A percentile compares a stretch with the other conserved stretches of the same genome.
These are phyloP conservation scores for Simplicillium aogashimaense DNA, from an alignment of 2,329 filamentous ascomycete species.

Conservation along the genomic window DNA sequence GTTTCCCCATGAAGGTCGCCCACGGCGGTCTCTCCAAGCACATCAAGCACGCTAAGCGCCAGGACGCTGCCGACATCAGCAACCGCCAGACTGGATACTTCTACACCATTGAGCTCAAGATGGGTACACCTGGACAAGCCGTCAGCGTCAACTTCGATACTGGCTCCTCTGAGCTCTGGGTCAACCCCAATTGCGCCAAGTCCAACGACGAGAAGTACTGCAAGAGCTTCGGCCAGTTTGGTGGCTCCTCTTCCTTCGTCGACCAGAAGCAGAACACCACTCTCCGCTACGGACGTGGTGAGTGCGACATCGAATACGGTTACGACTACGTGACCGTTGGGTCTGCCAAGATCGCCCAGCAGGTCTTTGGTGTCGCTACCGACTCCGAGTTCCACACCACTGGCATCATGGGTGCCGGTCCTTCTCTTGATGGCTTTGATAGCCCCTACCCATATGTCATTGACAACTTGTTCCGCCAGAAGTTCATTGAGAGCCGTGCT, in stretches of 20 bases:
- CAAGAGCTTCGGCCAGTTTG: constrained; percentile 18
- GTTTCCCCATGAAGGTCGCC: constrained; percentile 18
- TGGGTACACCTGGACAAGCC: constrained; percentile 26
- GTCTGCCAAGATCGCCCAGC: constrained; percentile 21
- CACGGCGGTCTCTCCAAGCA: constrained; percentile 17
- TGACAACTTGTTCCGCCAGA: constrained; percentile 21
- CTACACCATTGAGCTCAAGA: constrained; percentile 25
- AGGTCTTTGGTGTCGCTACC: constrained; percentile 25
- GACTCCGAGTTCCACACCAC: constrained; percentile 16
- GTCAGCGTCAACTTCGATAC: constrained; percentile 31
- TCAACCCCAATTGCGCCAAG: constrained; percentile 27
- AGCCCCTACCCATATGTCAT: constrained; percentile 22
- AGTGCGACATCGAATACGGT: constrained; percentile 20
- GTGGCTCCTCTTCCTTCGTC: constrained; percentile 17
- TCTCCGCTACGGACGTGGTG: constrained; percentile 21
- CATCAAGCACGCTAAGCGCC: constrained; percentile 17
- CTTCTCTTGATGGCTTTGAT: constrained; percentile 21
- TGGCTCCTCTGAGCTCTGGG: constrained; percentile 30
- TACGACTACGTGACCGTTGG: constrained; percentile 22
- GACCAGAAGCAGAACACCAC: constrained; percentile 14
- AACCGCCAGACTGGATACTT: constrained; percentile 20
- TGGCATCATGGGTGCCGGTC: constrained; percentile 25
- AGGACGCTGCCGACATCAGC: constrained; percentile 14
- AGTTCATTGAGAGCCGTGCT: constrained; percentile 25
- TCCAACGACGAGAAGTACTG: constrained; percentile 17